phyloP scores from a whole-genome alignment of 2,329 filamentous ascomycete genomes.

The Aschersonia sp. region DNA sequence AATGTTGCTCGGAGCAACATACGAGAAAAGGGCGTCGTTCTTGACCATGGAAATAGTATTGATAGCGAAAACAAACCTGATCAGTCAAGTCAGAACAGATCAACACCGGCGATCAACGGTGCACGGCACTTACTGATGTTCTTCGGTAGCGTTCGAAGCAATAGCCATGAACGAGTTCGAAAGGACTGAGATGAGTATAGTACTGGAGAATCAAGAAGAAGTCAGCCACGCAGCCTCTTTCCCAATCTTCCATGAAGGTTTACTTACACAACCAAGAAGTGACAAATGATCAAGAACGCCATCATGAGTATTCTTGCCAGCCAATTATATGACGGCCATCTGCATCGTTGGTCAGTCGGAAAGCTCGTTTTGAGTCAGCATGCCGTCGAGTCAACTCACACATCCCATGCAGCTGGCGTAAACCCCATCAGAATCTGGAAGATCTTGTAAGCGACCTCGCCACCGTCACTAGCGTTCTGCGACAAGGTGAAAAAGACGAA shows the following conservation, averaged over 20 bases:
- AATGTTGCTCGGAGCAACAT: slow-evolving; percentile 82
- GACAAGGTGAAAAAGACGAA: slow-evolving; percentile 89
- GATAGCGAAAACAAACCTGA: slow-evolving; percentile 79
- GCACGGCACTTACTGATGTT: slow-evolving; percentile 49
- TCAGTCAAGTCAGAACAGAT: slow-evolving; percentile 5
- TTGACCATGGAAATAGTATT: slow-evolving; percentile 98
- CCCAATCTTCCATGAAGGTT: background rate
- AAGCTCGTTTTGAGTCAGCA: background rate
- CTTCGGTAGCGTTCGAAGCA: slow-evolving; percentile 82
- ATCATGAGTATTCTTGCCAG: slow-evolving; percentile 64
- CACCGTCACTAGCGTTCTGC: slow-evolving; percentile 53
- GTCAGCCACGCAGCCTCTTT: slow-evolving; percentile 1
- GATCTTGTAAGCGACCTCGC: slow-evolving; percentile 72
- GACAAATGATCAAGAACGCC: slow-evolving; percentile 83
- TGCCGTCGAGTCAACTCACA: slow-evolving; percentile 31
- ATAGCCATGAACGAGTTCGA: slow-evolving; percentile 95
- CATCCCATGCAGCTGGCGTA: slow-evolving; percentile 86
- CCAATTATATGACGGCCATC: slow-evolving; percentile 60
- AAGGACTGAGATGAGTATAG: slow-evolving; percentile 87
- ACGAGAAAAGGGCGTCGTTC: slow-evolving; percentile 91
- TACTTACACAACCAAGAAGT: slow-evolving; percentile 72
- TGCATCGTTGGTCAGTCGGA: slow-evolving; percentile 9
- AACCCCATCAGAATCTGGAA: slow-evolving; percentile 96
- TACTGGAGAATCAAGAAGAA: slow-evolving; percentile 25
- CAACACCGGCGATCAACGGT: background rate